Evolutionary conservation across 805 yeast species (phyloP), one percentile per base, ranked within the genome.

Genomic region (Ogataea haglerorum): DNA sequence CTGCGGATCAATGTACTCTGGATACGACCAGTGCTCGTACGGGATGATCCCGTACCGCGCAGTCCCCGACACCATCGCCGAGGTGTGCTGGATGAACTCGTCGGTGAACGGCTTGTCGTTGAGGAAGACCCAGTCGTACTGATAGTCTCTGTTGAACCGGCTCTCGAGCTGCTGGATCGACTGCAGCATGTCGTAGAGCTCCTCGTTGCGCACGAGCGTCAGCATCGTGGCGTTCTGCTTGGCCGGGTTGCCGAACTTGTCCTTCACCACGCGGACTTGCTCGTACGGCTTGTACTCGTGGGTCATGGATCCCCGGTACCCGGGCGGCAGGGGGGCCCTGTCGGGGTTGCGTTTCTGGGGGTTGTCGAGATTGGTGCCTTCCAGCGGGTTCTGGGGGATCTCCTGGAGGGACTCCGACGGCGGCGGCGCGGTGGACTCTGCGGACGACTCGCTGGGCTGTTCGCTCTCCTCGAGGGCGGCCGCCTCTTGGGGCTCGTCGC

Each of bases 181-280:
- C 30, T 58, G 63, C 10, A 73, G 43, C 42, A 72, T 62, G n/a
- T 58, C 65, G 43, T 49, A 65, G 5, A 70, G 28, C 30, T 73
- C 77, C 12, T 46, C 42, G 49, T 72, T 72, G 36, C 75, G 52
- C 45, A 73, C 72, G 13, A 73, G 53, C 12, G 73, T 61, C 30
- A 72, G 75, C 51, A 86, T 69, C 0, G 87, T 78, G 5, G 89
- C 93, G 47, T 76, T 81, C 48, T 49, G 44, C 69, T 78, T 36
- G 62, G 18, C 29, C 8, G 38, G 42, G 16, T 42, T 40, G 10
- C 48, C 46, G 19, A 17, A 35, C 24, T 26, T 33, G 3, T 33
- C 36, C 38, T 53, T 53, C 17, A 52, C 47, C 2, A 35, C 36
- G 21, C 61, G 43, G 10, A 40, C 3, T 38, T 54, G 61, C 36